Evolutionary conservation across 1,284 basidiomycete genomes (phyloP).

Genomic region (Microbotryum intermedium): DNA sequence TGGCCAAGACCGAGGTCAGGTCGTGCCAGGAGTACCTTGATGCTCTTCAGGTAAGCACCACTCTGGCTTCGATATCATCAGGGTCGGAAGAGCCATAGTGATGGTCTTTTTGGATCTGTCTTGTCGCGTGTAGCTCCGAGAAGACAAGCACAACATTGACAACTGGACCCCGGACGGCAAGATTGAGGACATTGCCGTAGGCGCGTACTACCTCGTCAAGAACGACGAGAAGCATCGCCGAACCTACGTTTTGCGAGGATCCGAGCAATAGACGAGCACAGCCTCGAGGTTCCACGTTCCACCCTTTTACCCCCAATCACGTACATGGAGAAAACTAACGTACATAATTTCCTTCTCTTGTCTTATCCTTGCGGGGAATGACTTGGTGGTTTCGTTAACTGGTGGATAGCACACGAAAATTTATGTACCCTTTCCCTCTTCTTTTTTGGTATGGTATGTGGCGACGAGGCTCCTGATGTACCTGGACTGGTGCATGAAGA

Average conservation of each 20-base stretch:
- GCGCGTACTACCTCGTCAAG: conserved; percentile 84
- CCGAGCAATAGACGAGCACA: neutral
- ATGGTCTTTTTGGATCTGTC: no score
- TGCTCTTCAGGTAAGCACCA: conserved; percentile 54
- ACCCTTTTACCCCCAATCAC: neutral
- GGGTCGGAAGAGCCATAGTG: no score
- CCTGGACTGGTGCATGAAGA: neutral
- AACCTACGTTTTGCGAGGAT: conserved; percentile 53
- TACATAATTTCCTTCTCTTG: neutral
- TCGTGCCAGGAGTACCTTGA: conserved; percentile 78
- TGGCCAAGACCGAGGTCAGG: conserved; percentile 81
- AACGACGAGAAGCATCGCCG: conserved; percentile 89
- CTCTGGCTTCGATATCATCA: no score
- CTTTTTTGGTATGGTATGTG: no score
- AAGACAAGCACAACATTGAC: conserved; percentile 90
- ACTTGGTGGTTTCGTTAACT: no score
- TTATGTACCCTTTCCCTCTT: no score
- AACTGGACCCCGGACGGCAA: conserved; percentile 78
- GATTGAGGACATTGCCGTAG: conserved; percentile 87
- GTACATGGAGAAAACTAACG: neutral
- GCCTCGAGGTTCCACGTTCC: neutral
- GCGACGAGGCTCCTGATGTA: no score
- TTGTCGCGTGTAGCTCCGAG: conserved; percentile 81
- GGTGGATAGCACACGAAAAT: no score
- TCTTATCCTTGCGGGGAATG: no score